Evolutionary conservation across 2,329 filamentous ascomycete species (phyloP).

Genomic region (Fusarium pseudograminearum): DNA sequence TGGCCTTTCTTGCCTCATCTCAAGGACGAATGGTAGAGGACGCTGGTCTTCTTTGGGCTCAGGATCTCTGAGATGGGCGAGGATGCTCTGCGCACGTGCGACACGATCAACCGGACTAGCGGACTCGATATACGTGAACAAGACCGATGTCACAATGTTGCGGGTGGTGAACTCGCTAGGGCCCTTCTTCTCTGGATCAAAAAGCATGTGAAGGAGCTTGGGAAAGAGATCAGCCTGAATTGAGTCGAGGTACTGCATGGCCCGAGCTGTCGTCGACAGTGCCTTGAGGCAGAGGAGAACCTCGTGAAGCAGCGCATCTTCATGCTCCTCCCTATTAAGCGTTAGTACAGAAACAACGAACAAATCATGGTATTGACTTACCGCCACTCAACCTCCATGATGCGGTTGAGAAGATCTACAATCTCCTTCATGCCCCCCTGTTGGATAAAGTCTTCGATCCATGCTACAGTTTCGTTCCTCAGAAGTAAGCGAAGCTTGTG

Average conservation of each 20-base stretch:
- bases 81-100: conserved; percentile 76
- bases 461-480: conserved; percentile 93
- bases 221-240: conserved; percentile 88
- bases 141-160: conserved; percentile 86
- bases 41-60: conserved; percentile 79
- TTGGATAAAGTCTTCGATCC: conserved; percentile 92
- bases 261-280: conserved; percentile 89
- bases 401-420: conserved; percentile 86
- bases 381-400: conserved; percentile 97
- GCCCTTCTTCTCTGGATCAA: conserved; percentile 97
- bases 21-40: conserved; percentile 86
- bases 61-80: conserved; percentile 84
- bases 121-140: conserved; percentile 88
- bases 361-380: conserved; percentile 57
- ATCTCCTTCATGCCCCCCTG: conserved; percentile 94
- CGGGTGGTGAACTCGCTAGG: conserved; percentile 96
- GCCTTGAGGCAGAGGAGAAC: conserved; percentile 93
- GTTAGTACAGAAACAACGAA: conserved; percentile 13
- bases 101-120: conserved; percentile 72
- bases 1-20: conserved; percentile 87
- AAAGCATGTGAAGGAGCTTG: conserved; percentile 86
- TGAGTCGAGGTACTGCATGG: conserved; percentile 81
- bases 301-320: conserved; percentile 92
- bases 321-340: conserved; percentile 83
- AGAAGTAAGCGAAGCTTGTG: conserved; percentile 92